Percentiles rank a stretch among this genome's conserved stretches.
Conservation (phyloP, 176 grass and related monocot species). For the Eleusine coracana region DNA sequence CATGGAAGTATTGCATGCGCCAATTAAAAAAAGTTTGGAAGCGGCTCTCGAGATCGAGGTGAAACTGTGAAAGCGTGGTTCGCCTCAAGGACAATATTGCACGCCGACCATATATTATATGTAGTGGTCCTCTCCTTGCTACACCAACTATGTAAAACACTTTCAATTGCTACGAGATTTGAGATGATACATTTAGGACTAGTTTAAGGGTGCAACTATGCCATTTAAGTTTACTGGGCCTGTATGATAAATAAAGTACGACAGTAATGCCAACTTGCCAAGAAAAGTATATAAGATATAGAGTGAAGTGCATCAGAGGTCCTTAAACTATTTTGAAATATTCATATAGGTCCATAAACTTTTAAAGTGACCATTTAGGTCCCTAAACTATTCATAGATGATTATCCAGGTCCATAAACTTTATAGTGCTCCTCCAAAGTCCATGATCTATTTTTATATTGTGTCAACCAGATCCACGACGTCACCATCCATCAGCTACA, state of each 20-base stretch:
- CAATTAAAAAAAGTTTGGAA: neutral
- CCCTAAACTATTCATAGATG: no score
- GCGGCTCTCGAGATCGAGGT: constrained; percentile 35
- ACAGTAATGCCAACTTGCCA: neutral
- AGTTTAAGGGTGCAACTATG: neutral
- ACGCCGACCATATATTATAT: neutral
- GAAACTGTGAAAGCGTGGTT: constrained; percentile 31
- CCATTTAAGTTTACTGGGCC: neutral
- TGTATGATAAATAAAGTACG: neutral
- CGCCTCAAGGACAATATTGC: constrained; percentile 23
- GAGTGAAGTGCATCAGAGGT: no score
- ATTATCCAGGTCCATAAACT: no score
- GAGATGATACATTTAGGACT: neutral
- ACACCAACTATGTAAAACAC: neutral
- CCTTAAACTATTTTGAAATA: no score
- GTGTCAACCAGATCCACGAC: no score
- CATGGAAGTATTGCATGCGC: constrained; percentile 32
- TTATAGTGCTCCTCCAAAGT: no score
- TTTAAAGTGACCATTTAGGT: no score
- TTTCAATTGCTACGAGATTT: neutral
- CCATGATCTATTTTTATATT: no score
- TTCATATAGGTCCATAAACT: no score
- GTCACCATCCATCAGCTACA: no score
- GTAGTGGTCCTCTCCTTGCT: constrained; percentile 17
- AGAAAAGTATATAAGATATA: neutral